These are phyloP conservation scores for Gossypium anomalum DNA, from an alignment of 345 rosid species.

Conservation along the genomic window DNA sequence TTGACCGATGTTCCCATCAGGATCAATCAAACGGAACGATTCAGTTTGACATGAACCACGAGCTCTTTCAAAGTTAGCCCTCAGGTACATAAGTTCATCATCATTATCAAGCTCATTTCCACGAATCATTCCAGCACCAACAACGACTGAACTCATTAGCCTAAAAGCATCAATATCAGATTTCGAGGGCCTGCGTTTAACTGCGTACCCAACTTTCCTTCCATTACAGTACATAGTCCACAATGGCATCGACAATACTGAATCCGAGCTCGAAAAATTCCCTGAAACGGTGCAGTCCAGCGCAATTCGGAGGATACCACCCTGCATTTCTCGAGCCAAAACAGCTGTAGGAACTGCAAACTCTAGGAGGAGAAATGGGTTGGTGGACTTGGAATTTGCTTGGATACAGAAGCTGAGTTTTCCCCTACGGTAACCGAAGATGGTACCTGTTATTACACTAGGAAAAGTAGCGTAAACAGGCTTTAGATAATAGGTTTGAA, in stretches of 20 bases:
- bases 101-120: conserved; percentile 38
- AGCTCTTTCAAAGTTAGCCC: conserved; percentile 53
- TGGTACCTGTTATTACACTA: conserved; percentile 51
- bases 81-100: conserved; percentile 57
- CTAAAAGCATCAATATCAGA: conserved; percentile 44
- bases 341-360: conserved; percentile 45
- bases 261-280: not conserved
- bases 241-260: conserved; percentile 34
- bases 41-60: conserved; percentile 45
- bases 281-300: conserved; percentile 29
- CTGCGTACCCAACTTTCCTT: conserved; percentile 62
- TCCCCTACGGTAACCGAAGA: conserved; percentile 56
- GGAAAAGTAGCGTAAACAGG: conserved; percentile 26
- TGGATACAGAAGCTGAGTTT: conserved; percentile 60
- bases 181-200: conserved; percentile 38
- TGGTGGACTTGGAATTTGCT: conserved; percentile 35
- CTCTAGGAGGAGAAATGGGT: conserved; percentile 48
- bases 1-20: conserved; percentile 59
- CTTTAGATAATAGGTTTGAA: conserved; percentile 11
- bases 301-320: conserved; percentile 54
- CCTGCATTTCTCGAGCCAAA: conserved; percentile 66
- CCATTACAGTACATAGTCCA: conserved; percentile 75
- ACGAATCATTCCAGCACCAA: conserved; percentile 57
- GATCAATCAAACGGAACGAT: conserved; percentile 72
- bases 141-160: conserved; percentile 43